Evolutionary conservation across 352 stramenopile species (phyloP).

Genomic region (Saprolegnia diclina): DNA sequence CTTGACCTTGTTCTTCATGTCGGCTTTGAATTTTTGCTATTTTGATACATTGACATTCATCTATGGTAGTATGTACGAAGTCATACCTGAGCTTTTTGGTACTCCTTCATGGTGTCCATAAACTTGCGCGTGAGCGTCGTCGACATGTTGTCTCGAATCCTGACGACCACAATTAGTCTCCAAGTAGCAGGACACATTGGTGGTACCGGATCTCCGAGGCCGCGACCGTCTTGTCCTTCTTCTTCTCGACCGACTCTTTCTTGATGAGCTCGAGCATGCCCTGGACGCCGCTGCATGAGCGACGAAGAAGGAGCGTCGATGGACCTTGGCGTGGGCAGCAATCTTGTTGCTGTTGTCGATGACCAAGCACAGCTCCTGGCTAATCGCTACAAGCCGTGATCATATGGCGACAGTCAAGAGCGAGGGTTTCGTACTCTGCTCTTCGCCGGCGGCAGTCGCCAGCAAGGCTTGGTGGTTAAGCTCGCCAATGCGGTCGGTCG

Average conservation of each 20-base stretch:
- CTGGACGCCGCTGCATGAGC: neutral
- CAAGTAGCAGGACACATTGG: neutral
- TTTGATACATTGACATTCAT: neutral
- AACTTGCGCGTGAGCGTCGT: conserved; percentile 98
- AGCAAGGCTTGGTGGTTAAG: conserved; percentile 92
- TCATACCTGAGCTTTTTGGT: conserved; percentile 83
- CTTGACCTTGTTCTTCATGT: conserved; percentile 98
- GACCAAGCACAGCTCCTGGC: conserved; percentile 85
- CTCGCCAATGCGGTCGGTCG: conserved; percentile 87
- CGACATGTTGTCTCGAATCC: conserved; percentile 96
- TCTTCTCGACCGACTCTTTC: conserved; percentile 92
- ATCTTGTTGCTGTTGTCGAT: conserved; percentile 91
- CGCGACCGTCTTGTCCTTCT: conserved; percentile 81
- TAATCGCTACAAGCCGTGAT: conserved; percentile 50
- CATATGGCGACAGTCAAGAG: neutral
- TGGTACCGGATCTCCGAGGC: conserved; percentile 57
- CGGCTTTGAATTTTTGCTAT: conserved; percentile 97
- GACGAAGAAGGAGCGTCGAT: too few relatives aligned
- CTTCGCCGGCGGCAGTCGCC: conserved; percentile 89
- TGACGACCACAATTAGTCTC: conserved; percentile 22
- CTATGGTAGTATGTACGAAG: neutral
- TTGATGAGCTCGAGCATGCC: conserved; percentile 84
- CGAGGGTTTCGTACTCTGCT: conserved; percentile 47
- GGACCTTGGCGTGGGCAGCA: conserved; percentile 85
- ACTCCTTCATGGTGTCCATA: conserved; percentile 98